These are phyloP conservation scores for Mycena sp. DNA, from an alignment of 1,284 basidiomycete species.

Conservation along the genomic window DNA sequence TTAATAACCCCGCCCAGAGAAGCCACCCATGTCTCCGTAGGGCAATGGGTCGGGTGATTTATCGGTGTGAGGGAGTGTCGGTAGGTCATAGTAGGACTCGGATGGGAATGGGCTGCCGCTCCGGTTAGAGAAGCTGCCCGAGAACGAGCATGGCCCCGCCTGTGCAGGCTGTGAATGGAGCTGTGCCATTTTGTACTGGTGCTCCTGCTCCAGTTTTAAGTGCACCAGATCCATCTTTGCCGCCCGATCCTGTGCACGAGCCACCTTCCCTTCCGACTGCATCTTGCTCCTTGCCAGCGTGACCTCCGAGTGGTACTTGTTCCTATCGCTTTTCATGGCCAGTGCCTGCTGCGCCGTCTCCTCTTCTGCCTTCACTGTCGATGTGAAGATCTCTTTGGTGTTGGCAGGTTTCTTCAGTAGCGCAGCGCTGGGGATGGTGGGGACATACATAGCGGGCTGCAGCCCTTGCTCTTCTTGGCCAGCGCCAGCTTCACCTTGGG, in stretches of 20 bases:
- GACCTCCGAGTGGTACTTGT: not conserved
- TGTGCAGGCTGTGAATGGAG: no score
- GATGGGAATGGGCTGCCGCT: no score
- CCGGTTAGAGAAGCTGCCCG: not conserved
- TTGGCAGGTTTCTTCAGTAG: not conserved
- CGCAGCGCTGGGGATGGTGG: no score
- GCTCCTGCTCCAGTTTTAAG: not conserved
- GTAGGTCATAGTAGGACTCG: not conserved
- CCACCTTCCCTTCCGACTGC: not conserved
- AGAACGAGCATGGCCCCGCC: not conserved
- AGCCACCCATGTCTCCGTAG: not conserved
- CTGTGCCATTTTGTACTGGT: not conserved
- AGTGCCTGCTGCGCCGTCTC: not conserved
- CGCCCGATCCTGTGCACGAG: not conserved
- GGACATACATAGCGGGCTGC: not conserved
- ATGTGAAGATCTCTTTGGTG: conserved; percentile 2
- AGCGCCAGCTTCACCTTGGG: not conserved
- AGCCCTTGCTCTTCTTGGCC: not conserved
- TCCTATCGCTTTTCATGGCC: not conserved
- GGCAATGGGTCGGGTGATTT: no score
- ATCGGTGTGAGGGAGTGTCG: not conserved
- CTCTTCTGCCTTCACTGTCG: not conserved
- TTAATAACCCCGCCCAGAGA: no score
- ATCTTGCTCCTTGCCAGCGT: not conserved
- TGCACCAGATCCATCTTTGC: not conserved